Evolutionary conservation across 495 filamentous ascomycete species (phyloP).

Genomic region (Cercophora newfieldiana): DNA sequence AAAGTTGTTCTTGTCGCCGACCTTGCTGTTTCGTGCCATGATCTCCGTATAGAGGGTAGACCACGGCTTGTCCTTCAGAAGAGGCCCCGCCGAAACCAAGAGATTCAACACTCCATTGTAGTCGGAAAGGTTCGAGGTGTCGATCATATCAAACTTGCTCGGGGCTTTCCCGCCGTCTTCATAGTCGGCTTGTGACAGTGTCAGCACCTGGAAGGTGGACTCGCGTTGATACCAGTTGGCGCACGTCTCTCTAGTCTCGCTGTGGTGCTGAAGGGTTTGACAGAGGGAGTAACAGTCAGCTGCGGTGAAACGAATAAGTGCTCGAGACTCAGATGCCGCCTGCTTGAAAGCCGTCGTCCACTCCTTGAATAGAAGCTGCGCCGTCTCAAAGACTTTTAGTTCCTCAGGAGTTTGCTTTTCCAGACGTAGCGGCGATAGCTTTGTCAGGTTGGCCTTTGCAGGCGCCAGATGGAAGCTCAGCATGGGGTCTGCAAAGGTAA

Average conservation of each 20-base stretch:
- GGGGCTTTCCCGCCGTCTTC: slow-evolving; percentile 34
- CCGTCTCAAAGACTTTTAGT: slow-evolving; percentile 16
- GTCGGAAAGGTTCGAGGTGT: slow-evolving; percentile 57
- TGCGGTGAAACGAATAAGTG: slow-evolving; percentile 44
- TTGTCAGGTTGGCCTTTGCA: slow-evolving; percentile 27
- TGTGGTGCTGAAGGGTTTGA: slow-evolving; percentile 43
- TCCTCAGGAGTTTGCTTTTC: background rate
- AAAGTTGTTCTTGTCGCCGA: slow-evolving; percentile 20
- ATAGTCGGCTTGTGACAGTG: slow-evolving; percentile 46
- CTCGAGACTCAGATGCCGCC: slow-evolving; percentile 15
- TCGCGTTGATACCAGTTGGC: slow-evolving; percentile 34
- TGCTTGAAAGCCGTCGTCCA: slow-evolving; percentile 38
- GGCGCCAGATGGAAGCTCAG: slow-evolving; percentile 46
- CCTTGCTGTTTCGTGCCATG: slow-evolving; percentile 25
- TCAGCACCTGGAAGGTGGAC: slow-evolving; percentile 29
- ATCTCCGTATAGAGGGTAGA: slow-evolving; percentile 51
- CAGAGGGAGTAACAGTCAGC: slow-evolving; percentile 50
- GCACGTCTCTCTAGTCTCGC: slow-evolving; percentile 18
- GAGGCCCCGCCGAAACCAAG: slow-evolving; percentile 46
- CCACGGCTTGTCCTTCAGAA: slow-evolving; percentile 42
- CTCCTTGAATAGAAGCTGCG: slow-evolving; percentile 32
- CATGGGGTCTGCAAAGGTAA: slow-evolving; percentile 50
- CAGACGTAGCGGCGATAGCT: slow-evolving; percentile 13
- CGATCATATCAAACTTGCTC: slow-evolving; percentile 55
- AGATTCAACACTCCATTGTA: slow-evolving; percentile 51